phyloP scores from a whole-genome alignment of 2,329 filamentous ascomycete species.

The Fusarium torreyae region DNA sequence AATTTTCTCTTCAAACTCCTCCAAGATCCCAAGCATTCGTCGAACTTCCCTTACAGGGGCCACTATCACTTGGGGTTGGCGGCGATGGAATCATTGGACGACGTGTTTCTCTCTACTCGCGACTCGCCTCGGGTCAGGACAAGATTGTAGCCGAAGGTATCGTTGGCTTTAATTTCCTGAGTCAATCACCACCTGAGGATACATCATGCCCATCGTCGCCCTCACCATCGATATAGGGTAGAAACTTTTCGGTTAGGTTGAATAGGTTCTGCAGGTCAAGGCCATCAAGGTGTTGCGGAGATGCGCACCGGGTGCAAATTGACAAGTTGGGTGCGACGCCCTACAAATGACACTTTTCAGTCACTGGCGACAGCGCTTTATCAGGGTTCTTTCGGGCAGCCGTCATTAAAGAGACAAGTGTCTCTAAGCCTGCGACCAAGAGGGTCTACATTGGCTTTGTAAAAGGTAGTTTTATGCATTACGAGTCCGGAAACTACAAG shows the following conservation, averaged over 20 bases:
- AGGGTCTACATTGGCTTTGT: background rate
- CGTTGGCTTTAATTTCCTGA: constrained; percentile 63
- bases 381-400: background rate
- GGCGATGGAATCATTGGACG: constrained; percentile 64
- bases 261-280: background rate
- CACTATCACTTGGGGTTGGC: constrained; percentile 62
- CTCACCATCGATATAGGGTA: constrained; percentile 27
- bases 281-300: constrained; percentile 40
- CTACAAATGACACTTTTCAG: background rate
- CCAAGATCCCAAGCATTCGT: constrained; percentile 42
- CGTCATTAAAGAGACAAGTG: constrained; percentile 7
- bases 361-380: background rate
- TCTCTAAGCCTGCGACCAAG: background rate
- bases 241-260: constrained; percentile 6
- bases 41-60: constrained; percentile 56
- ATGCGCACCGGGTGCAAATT: background rate
- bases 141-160: constrained; percentile 63
- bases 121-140: constrained; percentile 42
- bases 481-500: background rate
- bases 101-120: constrained; percentile 60
- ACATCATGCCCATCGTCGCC: constrained; percentile 18
- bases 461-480: background rate
- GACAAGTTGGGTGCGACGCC: background rate
- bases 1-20: constrained; percentile 53
- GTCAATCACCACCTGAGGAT: constrained; percentile 10